Evolutionary conservation across 768 basidiomycete genomes (phyloP), one percentile per base, ranked within the genome.

Genomic region (Tylopilus intermedius): DNA sequence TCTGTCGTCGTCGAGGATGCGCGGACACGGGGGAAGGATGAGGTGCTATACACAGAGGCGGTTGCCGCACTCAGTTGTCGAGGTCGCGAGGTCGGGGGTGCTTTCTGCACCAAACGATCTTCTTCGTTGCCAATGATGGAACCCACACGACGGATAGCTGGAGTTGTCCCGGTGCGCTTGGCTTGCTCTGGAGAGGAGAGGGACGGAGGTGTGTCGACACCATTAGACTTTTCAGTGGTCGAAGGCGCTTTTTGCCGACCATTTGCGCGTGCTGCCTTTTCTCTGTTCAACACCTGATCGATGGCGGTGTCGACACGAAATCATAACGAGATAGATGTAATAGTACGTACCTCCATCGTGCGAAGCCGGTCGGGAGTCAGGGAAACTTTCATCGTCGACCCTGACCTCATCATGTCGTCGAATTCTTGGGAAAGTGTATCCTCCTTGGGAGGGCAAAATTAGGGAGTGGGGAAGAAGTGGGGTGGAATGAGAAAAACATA

Each of bases 311-410:
- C 45, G 54, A 37, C 43, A 48, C 42, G 38, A 43, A 56, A 59
- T 40, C 47, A 52, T 64, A 47, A 41, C 29, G 59, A 60, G 49
- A 38, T 55, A 45, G 59, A 56, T 46, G 55, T 43, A 49, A 52
- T 30, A 54, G 62, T 58, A 76, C 81, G 65, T 72, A 94, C 94
- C 79, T 96, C 93, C 82, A 95, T 94, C 46, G 84, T 90, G 66
- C 84, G 88, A 52, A 98, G 76, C 49, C 94, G 80, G 74, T 96
- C 93, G 51, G 94, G 94, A 32, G 94, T 98, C 57, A 96, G 78
- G 39, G 93, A 95, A 61, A 98, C 85, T 67, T 92, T 96, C 88
- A 96, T 89, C 18, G 94, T 97, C 53, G 87, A 78, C 54, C 86
- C 82, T 53, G 90, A 92, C 47, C 82, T 83, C 83, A 98, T 86